These are phyloP conservation scores for Vitis hybrid DNA, from an alignment of 177 flowering plant genomes.

Conservation along the genomic window DNA sequence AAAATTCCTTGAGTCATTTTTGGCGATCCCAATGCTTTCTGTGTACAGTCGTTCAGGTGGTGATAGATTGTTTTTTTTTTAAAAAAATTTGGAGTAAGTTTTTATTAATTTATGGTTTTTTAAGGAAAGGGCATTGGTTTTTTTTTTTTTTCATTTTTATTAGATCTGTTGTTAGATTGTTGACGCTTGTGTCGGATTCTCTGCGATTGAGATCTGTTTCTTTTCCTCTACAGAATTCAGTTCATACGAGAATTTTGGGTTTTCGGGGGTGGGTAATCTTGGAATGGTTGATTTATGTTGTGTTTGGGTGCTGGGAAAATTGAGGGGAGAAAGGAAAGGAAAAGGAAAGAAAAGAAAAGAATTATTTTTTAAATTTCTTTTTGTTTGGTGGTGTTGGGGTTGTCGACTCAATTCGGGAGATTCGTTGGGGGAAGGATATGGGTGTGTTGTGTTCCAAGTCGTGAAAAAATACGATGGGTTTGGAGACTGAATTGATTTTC, in stretches of 20 bases:
- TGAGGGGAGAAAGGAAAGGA: neutral
- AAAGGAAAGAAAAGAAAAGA: neutral
- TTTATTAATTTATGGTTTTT: neutral
- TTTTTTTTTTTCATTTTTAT: too few species aligned
- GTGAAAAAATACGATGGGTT: neutral
- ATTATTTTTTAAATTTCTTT: neutral
- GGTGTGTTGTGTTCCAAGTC: neutral
- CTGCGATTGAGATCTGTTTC: neutral
- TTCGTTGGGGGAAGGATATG: neutral
- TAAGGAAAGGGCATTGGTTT: neutral
- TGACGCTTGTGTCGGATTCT: too few species aligned
- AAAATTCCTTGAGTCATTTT: neutral
- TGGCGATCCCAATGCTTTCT: neutral
- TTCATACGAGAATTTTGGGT: neutral
- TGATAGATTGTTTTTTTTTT: rapidly evolving
- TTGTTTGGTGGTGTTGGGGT: neutral
- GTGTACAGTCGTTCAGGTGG: neutral
- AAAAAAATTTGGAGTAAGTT: neutral
- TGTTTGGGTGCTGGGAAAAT: neutral
- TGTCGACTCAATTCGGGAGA: neutral
- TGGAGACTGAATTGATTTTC: too few species aligned
- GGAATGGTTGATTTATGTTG: neutral
- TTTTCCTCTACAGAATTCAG: neutral
- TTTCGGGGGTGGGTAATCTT: neutral
- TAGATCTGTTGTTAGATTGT: too few species aligned